These are phyloP conservation scores for Cinchona pubescens DNA, from an alignment of 257 asterid genomes.

Conservation along the genomic window DNA sequence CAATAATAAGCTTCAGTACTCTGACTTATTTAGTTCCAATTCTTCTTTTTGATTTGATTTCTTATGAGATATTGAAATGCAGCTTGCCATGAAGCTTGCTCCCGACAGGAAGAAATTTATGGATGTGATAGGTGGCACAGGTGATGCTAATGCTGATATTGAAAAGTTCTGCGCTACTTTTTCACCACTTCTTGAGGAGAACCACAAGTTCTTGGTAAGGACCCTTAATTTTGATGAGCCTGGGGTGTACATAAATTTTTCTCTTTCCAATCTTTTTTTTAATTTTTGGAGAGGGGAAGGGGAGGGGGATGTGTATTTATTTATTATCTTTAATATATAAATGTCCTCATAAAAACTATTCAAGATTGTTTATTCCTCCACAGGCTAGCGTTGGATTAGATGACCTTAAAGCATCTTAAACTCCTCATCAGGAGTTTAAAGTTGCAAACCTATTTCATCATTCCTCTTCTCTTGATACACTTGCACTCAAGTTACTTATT, in stretches of 20 bases:
- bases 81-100: conserved; percentile 98
- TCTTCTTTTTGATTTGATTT: conserved; percentile 6
- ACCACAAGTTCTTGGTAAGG: conserved; percentile 94
- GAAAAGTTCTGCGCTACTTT: conserved; percentile 70
- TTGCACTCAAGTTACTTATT: too few relatives aligned
- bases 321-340: too few relatives aligned
- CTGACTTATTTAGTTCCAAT: conserved; percentile 2
- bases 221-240: neutral
- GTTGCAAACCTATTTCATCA: neutral
- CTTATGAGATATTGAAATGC: conserved; percentile 23
- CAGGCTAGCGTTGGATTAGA: conserved; percentile 96
- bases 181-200: conserved; percentile 82
- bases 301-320: too few relatives aligned
- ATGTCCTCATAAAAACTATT: too few relatives aligned
- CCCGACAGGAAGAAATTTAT: conserved; percentile 96
- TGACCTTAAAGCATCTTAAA: conserved; percentile 84
- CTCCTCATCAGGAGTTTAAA: neutral
- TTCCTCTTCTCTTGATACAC: too few relatives aligned
- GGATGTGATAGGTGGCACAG: conserved; percentile 68
- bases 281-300: too few relatives aligned
- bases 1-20: neutral
- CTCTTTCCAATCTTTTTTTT: neutral
- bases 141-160: conserved; percentile 66
- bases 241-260: neutral
- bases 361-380: conserved; percentile 11